These are phyloP conservation scores for Phytophthora cactorum DNA, from an alignment of 352 stramenopile genomes.

Conservation along the genomic window DNA sequence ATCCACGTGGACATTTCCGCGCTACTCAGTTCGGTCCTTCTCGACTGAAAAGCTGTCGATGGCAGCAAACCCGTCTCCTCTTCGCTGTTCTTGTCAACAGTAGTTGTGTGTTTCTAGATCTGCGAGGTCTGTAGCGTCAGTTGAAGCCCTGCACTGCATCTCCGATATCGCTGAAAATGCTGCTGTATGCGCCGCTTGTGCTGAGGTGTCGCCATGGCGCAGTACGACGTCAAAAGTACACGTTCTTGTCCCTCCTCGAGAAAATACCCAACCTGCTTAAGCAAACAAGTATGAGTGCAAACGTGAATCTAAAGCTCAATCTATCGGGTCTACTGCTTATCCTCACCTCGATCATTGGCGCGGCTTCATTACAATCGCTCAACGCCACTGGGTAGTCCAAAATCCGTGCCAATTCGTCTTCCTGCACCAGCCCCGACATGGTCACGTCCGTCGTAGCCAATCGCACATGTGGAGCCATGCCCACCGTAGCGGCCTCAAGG, in stretches of 20 bases:
- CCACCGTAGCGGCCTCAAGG: slow-evolving; percentile 14
- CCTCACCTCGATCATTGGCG: slow-evolving; percentile 68
- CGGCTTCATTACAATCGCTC: slow-evolving; percentile 51
- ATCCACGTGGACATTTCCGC: too few relatives aligned
- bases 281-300: slow-evolving; percentile 3
- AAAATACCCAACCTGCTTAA: slow-evolving; percentile 65
- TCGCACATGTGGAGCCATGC: slow-evolving; percentile 1
- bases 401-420: slow-evolving; percentile 45
- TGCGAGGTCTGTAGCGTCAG: slow-evolving; percentile 24
- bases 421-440: slow-evolving; percentile 22
- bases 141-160: slow-evolving; percentile 22
- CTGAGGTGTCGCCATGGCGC: slow-evolving; percentile 32
- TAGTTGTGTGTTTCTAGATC: slow-evolving; percentile 20
- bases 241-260: slow-evolving; percentile 18
- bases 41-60: neutral
- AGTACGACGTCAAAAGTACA: slow-evolving; percentile 67
- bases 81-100: neutral
- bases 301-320: neutral
- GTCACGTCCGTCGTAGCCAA: neutral
- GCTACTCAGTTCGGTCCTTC: too few relatives aligned
- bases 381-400: slow-evolving; percentile 76
- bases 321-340: neutral
- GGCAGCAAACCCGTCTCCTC: neutral
- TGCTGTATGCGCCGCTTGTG: slow-evolving; percentile 28
- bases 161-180: slow-evolving; percentile 57